Base-by-base conservation (phyloP, 208 protist species). In the Trypanosomatidae sp. region DNA sequence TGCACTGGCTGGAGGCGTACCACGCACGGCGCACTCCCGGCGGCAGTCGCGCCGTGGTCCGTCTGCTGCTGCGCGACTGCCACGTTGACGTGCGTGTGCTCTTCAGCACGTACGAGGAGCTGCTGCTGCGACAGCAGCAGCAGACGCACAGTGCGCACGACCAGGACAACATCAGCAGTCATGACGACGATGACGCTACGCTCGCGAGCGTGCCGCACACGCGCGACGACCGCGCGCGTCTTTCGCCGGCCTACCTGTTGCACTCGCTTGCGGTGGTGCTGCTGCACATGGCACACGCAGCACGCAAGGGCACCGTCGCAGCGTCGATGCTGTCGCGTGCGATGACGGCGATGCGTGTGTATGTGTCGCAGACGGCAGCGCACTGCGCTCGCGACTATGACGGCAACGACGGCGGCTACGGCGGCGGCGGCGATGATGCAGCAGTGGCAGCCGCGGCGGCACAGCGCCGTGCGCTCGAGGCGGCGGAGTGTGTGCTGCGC, bases 11-110 rank as follows among this genome's bases (percentile, higher is more conserved):
- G 10, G 84, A 93, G 63, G 56, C 72, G 8, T 35, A 65, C 33
- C 35, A 60, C 16, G 87, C 71, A 50, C 24, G 33, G 4, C 40
- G 38, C 4, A 56, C 50, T 13, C 79, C 76, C 21, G 19, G 48
- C 0, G 84, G 84, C 0, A 78, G 67, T 13, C 38, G 48, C 11
- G 22, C 57, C 3, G 69, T 67, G 20, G 79, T 86, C 23, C 48
- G 72, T 43, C 47, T 93, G 15, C 57, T 93, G n/a, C 45, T 72
- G 16, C n/a, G n/a, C n/a, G 56, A 56, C 33, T 72, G 70, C 57
- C 56, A 60, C 20, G 76, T 89, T 7, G 79, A 88, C 35, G 27
- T 56, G 13, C 72, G 67, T 27, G 66, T 86, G 16, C 61, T 92
- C 15, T 86, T 80, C 27, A 53, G 71, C 35, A 70, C 69, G 7